Evolutionary conservation across 352 stramenopile species (phyloP), one percentile per base, ranked within the genome.

Genomic region (Globisporangium cylindrosporum): DNA sequence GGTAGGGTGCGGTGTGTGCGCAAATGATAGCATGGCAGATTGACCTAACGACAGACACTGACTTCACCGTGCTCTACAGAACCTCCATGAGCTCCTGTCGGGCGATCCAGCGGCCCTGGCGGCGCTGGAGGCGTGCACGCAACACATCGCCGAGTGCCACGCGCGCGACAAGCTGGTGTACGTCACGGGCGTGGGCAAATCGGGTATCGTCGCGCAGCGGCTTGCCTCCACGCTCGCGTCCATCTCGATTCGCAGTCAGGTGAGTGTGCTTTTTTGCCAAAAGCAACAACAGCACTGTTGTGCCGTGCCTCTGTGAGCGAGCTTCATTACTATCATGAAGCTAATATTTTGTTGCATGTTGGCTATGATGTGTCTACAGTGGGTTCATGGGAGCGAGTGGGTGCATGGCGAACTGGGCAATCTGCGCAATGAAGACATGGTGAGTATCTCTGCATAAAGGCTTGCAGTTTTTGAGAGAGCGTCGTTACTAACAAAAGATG

Each of bases 181-280:
- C 65, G 74, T 89, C 27, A 93, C 84, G 6, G 88, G 88, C 20
- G 90, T 95, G 20, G 88, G 88, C 69, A 95, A 95, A 69, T 95
- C 88, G 2, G 85, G 81, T 22, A 84, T 91, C 22, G 85, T 95
- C 1, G 88, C 85, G 25, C 80, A 75, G 20, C 76, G 88, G 24
- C 73, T 95, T 22, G 88, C 86, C 9, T 90, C 86, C 4, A 90
- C 85, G 15, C 62, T 95, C 3, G 76, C 84, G 5, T 93, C 88
- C 18, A 77, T 95, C 48, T 91, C 88, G 4, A 70, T 93, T 46
- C 84, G 75, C 41, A 91, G 84, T 54, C 86, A 89, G 67, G 85
- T 93, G 34, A 15, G 60, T 69, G 41, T 0, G 14, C 4, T 15
- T 48, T 20, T 6, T 15, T n/a, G 14, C 6, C 14, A n/a, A 24